phyloP scores from a whole-genome alignment of 2,329 filamentous ascomycete species.

The Alternaria incomplexa region DNA sequence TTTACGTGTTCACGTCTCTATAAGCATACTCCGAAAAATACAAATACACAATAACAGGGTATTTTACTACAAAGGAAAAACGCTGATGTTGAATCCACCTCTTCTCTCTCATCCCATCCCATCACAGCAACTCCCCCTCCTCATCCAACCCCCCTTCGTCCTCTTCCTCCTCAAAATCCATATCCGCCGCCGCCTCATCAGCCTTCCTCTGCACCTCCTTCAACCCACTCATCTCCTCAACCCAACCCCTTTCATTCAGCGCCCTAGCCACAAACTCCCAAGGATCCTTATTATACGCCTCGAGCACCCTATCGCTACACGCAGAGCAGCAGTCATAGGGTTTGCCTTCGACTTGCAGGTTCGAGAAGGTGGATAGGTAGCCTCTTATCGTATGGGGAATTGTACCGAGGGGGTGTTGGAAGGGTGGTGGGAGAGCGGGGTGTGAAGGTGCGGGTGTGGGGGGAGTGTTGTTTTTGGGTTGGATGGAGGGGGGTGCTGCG shows the following conservation, averaged over 20 bases:
- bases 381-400: constrained; percentile 83
- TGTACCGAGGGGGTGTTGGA: constrained; percentile 68
- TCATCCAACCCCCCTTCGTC: constrained; percentile 58
- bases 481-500: constrained; percentile 17
- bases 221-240: constrained; percentile 73
- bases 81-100: background rate
- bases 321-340: constrained; percentile 84
- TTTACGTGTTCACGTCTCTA: accelerated
- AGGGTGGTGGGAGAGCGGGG: constrained; percentile 41
- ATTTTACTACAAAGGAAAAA: background rate
- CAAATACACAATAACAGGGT: background rate
- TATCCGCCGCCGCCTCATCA: constrained; percentile 55
- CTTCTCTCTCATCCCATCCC: background rate
- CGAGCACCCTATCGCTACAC: constrained; percentile 73
- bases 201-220: constrained; percentile 64
- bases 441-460: constrained; percentile 18
- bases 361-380: constrained; percentile 76
- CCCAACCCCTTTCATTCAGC: constrained; percentile 76
- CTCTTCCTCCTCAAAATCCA: constrained; percentile 64
- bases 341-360: constrained; percentile 73
- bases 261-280: constrained; percentile 81
- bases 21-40: background rate
- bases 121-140: constrained; percentile 59
- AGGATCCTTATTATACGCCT: constrained; percentile 69
- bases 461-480: background rate